Conservation (phyloP, 2,329 filamentous ascomycete species). For the Biscogniauxia marginata region DNA sequence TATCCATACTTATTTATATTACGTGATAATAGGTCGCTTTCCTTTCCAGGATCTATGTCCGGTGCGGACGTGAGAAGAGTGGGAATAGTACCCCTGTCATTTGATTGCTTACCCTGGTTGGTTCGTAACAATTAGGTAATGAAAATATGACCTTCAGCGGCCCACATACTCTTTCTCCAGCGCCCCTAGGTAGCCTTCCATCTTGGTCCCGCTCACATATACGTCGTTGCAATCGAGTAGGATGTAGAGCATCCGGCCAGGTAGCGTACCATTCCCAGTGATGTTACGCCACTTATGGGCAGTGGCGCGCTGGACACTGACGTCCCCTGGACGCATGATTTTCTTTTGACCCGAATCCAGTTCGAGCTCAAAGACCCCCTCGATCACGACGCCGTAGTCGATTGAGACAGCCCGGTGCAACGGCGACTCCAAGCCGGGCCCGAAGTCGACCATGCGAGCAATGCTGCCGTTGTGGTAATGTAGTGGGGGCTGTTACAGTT, state of each 20-base stretch:
- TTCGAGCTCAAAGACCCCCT: conserved; percentile 14
- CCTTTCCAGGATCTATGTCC: too few species aligned
- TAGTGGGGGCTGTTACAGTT: conserved; percentile 2
- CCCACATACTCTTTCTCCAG: background rate
- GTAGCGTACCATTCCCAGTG: conserved; percentile 5
- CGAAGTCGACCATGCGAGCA: conserved; percentile 19
- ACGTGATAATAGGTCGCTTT: too few species aligned
- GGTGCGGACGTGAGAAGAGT: too few species aligned
- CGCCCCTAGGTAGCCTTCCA: conserved; percentile 4
- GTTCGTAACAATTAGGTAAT: too few species aligned
- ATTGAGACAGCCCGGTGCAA: conserved; percentile 12
- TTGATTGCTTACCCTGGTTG: too few species aligned
- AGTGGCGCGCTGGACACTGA: conserved; percentile 8
- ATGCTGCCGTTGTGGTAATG: conserved; percentile 32
- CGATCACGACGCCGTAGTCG: conserved; percentile 20
- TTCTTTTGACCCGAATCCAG: conserved; percentile 20
- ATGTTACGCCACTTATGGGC: conserved; percentile 13
- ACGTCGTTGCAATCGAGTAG: conserved; percentile 5
- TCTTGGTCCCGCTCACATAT: background rate
- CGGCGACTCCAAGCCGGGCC: conserved; percentile 6
- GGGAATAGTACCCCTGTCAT: too few species aligned
- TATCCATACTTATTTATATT: too few species aligned
- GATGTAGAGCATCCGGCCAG: conserved; percentile 7
- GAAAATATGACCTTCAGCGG: too few species aligned
- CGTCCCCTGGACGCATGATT: conserved; percentile 15